phyloP scores from a whole-genome alignment of 257 asterid species.

The Ocimum tenuiflorum region DNA sequence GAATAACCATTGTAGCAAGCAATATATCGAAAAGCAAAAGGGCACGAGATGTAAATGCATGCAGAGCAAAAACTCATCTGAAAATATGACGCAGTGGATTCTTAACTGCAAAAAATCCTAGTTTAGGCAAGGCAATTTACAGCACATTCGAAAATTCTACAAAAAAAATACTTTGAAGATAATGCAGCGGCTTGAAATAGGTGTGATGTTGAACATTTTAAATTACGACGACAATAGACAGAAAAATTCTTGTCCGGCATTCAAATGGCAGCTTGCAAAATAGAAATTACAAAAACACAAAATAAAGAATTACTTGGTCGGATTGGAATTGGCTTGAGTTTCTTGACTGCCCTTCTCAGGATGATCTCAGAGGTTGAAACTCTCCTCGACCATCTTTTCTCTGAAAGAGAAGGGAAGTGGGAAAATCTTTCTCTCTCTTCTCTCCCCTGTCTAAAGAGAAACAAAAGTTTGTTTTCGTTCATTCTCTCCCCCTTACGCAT shows the following conservation, averaged over 20 bases:
- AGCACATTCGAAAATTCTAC: neutral
- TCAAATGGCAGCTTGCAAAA: neutral
- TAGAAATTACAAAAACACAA: neutral
- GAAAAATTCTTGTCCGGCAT: neutral
- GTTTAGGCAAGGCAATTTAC: neutral
- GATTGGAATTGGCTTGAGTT: slow-evolving; percentile 19
- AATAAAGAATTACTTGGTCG: neutral
- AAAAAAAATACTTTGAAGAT: neutral
- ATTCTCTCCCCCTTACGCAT: slow-evolving; percentile 15
- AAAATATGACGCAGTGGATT: slow-evolving; percentile 13
- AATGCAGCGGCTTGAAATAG: slow-evolving; percentile 10
- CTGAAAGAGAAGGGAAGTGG: slow-evolving; percentile 54
- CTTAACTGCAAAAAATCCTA: slow-evolving; percentile 6
- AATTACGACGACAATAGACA: neutral
- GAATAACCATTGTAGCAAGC: slow-evolving; percentile 38
- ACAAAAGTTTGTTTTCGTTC: slow-evolving; percentile 20
- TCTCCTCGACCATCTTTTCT: slow-evolving; percentile 75
- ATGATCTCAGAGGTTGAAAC: slow-evolving; percentile 78
- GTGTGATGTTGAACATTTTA: slow-evolving; percentile 9
- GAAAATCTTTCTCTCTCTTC: slow-evolving; percentile 34
- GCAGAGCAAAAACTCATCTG: slow-evolving; percentile 32
- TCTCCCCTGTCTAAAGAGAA: slow-evolving; percentile 36
- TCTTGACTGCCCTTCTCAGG: slow-evolving; percentile 65
- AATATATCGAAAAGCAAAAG: slow-evolving; percentile 23
- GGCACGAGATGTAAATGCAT: slow-evolving; percentile 23